Evolutionary conservation across 2,329 filamentous ascomycete genomes (phyloP).

Genomic region (Aspergillus tubingensis): DNA sequence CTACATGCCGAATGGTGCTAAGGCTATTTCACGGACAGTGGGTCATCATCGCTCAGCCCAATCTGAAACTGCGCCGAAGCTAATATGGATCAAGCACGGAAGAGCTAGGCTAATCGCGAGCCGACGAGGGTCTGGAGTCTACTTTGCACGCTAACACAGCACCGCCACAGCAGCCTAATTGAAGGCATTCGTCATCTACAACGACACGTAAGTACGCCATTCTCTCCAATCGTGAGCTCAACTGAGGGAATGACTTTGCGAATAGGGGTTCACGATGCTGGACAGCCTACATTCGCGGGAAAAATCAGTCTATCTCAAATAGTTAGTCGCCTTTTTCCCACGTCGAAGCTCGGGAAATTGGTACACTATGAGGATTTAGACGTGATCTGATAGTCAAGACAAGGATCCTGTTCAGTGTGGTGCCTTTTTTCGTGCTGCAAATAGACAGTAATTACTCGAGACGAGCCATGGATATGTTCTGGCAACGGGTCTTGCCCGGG

Average conservation of each 20-base stretch:
- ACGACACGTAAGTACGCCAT: neutral
- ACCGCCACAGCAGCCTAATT: neutral
- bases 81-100: neutral
- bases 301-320: too few relatives aligned
- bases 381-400: neutral
- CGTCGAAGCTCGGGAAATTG: neutral
- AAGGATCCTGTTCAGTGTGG: fast-evolving
- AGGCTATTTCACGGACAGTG: neutral
- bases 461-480: neutral
- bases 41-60: neutral
- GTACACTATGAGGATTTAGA: neutral
- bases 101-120: neutral
- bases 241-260: neutral
- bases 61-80: neutral
- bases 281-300: too few relatives aligned
- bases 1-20: neutral
- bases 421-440: neutral
- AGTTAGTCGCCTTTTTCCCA: too few relatives aligned
- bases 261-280: neutral
- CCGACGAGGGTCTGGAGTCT: neutral
- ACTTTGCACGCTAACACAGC: neutral
- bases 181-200: neutral
- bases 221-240: neutral
- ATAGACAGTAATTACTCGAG: neutral
- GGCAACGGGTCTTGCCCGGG: neutral